Base-by-base conservation (phyloP, 352 stramenopile species). In the Thalassiosira hispida region DNA sequence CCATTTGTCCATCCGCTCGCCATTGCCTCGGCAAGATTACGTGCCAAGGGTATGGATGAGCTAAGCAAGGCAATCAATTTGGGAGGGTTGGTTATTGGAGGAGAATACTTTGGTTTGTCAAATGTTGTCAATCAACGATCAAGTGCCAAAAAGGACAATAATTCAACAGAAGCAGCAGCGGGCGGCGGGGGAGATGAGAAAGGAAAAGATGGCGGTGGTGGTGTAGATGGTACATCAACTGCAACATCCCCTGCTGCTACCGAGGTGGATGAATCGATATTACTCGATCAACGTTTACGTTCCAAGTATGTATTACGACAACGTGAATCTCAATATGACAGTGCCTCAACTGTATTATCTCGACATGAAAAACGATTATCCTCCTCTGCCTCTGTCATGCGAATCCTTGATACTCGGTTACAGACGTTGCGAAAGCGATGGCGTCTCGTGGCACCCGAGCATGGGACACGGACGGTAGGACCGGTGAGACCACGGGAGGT, bases 31-130 rank as follows among this genome's bases (percentile, higher is more conserved):
- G 88, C 88, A 2, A 29, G 76, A 53, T 47, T 93, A 27, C 67
- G 88, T 57, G 57, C 72, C n/a, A 88, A 88, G 73, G 89, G 87
- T 18, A 72, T 92, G 33, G 72, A 81, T 35, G 89, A 94, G 78
- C 69, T 94, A 8, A 91, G 86, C 67, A 90, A 91, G 47, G 79
- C 80, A 8, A 92, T 94, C 52, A 94, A 94, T 73, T 62, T 93
- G 4, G 69, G 81, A 1, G 75, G 66, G 25, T 53, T 94, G 0
- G 81, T 92, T 11, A 47, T 66, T n/a, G 77, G 79, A 0, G 77
- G 77, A 57, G 85, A 92, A 73, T 94, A 91, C 52, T 92, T 94
- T 79, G 72, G 73, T 23, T 71, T 91, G 7, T 82, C 85, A 5
- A 92, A 92, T 55, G 76, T 92, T 69, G 81, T 94, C 1, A 85